Conservation (phyloP, 805 yeast genomes). For the Barnettozyma siamensis region DNA sequence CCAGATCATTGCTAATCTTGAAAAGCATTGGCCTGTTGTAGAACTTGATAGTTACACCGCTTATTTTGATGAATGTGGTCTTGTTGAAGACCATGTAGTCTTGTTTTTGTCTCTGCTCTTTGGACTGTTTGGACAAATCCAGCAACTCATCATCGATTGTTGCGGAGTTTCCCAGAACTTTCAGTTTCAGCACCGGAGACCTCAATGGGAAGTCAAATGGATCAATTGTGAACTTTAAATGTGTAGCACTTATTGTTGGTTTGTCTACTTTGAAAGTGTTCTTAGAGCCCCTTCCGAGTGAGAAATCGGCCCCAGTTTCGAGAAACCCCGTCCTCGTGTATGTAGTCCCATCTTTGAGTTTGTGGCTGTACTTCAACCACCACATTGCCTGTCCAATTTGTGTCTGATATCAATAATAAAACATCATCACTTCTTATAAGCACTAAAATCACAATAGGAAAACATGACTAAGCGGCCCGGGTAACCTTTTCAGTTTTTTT, state of each 20-base stretch:
- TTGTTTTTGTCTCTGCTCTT: constrained; percentile 2
- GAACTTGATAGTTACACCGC: constrained; percentile 11
- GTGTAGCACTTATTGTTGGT: constrained; percentile 10
- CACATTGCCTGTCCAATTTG: constrained; percentile 5
- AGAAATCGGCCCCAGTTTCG: constrained; percentile 3
- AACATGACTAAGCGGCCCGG: background rate
- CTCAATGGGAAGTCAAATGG: constrained; percentile 10
- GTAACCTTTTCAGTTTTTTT: background rate
- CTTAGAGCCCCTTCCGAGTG: constrained; percentile 8
- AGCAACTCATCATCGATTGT: constrained; percentile 5
- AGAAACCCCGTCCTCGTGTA: constrained; percentile 1
- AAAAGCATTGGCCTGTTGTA: constrained; percentile 12
- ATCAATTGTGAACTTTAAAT: constrained; percentile 10
- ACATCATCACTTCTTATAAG: too few species aligned
- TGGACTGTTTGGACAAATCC: background rate
- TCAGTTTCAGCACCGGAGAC: constrained; percentile 8
- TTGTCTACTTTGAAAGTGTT: constrained; percentile 6
- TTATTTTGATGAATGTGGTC: constrained; percentile 17
- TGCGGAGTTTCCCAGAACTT: constrained; percentile 8
- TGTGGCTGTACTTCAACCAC: constrained; percentile 9
- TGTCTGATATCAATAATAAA: too few species aligned
- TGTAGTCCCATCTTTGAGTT: background rate
- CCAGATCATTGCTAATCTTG: constrained; percentile 10
- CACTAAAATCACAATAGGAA: background rate
- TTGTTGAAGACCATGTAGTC: constrained; percentile 1